A percentile compares a stretch with the other conserved stretches of the same genome.
These are phyloP conservation scores for Rosa persica DNA, from an alignment of 306 rosid species.

Conservation along the genomic window DNA sequence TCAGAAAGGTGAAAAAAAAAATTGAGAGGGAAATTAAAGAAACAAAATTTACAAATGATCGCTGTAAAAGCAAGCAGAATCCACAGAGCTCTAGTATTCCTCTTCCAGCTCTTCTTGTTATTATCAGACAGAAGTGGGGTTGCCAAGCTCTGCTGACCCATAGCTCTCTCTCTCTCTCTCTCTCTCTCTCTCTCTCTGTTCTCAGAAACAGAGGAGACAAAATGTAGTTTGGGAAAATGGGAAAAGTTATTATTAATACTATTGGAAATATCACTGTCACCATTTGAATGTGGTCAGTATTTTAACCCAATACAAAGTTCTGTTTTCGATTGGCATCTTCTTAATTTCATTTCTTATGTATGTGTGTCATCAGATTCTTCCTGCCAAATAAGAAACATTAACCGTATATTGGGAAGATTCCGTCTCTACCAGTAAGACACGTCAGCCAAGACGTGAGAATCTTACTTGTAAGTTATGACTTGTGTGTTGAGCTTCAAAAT, in stretches of 20 bases:
- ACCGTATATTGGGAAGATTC: not conserved
- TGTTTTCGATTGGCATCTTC: not conserved
- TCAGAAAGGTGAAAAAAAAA: not conserved
- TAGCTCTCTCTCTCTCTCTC: not conserved
- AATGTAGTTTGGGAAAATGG: not conserved
- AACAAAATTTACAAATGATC: constrained; percentile 33
- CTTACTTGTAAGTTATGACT: not conserved
- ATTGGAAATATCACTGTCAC: not conserved
- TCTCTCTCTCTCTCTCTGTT: not conserved
- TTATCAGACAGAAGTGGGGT: constrained; percentile 34
- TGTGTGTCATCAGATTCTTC: not conserved
- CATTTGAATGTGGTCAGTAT: not conserved
- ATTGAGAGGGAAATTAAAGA: not conserved
- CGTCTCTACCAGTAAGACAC: not conserved
- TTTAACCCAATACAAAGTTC: not conserved
- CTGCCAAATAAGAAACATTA: not conserved
- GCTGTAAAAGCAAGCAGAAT: constrained; percentile 30
- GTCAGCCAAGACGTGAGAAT: not conserved
- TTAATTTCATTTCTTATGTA: too few relatives aligned
- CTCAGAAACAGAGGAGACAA: not conserved
- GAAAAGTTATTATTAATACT: not conserved
- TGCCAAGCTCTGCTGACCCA: constrained; percentile 30
- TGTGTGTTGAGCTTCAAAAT: not conserved
- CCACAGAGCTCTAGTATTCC: constrained; percentile 18
- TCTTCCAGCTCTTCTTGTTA: constrained; percentile 13